These are phyloP conservation scores for Aspergillus indologenus DNA, from an alignment of 495 filamentous ascomycete genomes.

Conservation along the genomic window DNA sequence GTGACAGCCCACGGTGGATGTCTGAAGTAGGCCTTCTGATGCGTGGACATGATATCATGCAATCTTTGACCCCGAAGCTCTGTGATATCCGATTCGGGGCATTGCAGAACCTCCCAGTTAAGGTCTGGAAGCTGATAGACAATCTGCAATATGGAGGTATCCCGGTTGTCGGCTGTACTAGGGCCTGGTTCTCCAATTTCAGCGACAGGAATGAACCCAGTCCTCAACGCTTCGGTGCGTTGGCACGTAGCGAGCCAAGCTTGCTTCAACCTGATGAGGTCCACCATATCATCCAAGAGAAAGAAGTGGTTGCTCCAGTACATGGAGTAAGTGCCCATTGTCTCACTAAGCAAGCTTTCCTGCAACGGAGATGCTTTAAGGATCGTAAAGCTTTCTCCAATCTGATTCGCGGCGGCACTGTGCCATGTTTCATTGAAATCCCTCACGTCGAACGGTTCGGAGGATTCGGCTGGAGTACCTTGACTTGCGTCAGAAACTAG, in stretches of 20 bases:
- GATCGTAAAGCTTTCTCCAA: slow-evolving; percentile 16
- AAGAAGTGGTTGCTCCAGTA: slow-evolving; percentile 39
- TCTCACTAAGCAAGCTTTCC: slow-evolving; percentile 37
- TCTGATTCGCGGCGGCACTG: slow-evolving; percentile 9
- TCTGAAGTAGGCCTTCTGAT: slow-evolving; percentile 25
- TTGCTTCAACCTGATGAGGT: slow-evolving; percentile 49
- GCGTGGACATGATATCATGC: slow-evolving; percentile 21
- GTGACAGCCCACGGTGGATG: slow-evolving; percentile 33
- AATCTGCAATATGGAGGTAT: slow-evolving; percentile 31
- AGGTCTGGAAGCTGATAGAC: slow-evolving; percentile 25
- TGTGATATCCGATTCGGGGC: slow-evolving; percentile 12
- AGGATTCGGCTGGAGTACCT: not conserved
- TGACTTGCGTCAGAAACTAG: slow-evolving; percentile 11
- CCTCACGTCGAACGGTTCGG: slow-evolving; percentile 21
- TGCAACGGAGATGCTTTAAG: slow-evolving; percentile 30
- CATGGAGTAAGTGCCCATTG: slow-evolving; percentile 28
- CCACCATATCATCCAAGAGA: slow-evolving; percentile 42
- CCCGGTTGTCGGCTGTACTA: not conserved
- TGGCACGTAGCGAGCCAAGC: slow-evolving; percentile 60
- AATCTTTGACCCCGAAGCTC: slow-evolving; percentile 15
- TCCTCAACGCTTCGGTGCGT: slow-evolving; percentile 63
- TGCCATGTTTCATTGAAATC: slow-evolving; percentile 27
- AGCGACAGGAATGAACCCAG: slow-evolving; percentile 52
- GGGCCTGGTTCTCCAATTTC: slow-evolving; percentile 7
- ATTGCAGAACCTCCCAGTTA: slow-evolving; percentile 26